Percentiles rank a stretch among this genome's conserved stretches.
phyloP scores from a whole-genome alignment of 2,329 filamentous ascomycete genomes.

The Pyrenochaeta sp. region DNA sequence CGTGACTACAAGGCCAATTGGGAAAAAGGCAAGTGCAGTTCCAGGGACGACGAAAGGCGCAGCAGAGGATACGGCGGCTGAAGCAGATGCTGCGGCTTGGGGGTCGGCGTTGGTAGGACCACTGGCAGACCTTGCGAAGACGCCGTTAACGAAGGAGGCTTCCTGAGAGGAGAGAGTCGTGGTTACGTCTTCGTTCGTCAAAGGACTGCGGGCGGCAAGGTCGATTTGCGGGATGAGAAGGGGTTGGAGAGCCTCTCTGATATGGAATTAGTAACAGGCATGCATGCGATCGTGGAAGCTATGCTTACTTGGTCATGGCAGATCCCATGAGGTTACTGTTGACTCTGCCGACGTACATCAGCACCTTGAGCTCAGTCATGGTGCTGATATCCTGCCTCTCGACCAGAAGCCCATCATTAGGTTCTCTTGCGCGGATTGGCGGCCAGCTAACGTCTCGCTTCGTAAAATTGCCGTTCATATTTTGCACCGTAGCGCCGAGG shows the following conservation, averaged over 20 bases:
- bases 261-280: conserved; percentile 17
- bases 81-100: conserved; percentile 51
- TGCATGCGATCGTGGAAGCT: not conserved
- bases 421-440: conserved; percentile 27
- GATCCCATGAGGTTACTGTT: conserved; percentile 64
- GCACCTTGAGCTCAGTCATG: conserved; percentile 63
- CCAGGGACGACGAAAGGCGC: conserved; percentile 74
- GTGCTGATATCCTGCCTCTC: conserved; percentile 38
- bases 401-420: conserved; percentile 35
- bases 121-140: conserved; percentile 67
- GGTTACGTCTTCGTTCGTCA: conserved; percentile 60
- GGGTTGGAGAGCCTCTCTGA: conserved; percentile 66
- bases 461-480: conserved; percentile 44
- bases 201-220: conserved; percentile 64
- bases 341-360: conserved; percentile 75
- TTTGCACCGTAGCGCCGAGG: conserved; percentile 52
- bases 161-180: conserved; percentile 75
- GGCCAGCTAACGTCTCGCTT: conserved; percentile 43
- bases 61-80: conserved; percentile 51
- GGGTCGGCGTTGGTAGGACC: conserved; percentile 58
- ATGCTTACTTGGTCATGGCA: conserved; percentile 68
- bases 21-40: conserved; percentile 72
- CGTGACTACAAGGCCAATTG: conserved; percentile 73
- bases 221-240: conserved; percentile 74
- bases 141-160: conserved; percentile 74